Base-by-base conservation (phyloP, 345 rosid species). In the Chamaenerion angustifolium region DNA sequence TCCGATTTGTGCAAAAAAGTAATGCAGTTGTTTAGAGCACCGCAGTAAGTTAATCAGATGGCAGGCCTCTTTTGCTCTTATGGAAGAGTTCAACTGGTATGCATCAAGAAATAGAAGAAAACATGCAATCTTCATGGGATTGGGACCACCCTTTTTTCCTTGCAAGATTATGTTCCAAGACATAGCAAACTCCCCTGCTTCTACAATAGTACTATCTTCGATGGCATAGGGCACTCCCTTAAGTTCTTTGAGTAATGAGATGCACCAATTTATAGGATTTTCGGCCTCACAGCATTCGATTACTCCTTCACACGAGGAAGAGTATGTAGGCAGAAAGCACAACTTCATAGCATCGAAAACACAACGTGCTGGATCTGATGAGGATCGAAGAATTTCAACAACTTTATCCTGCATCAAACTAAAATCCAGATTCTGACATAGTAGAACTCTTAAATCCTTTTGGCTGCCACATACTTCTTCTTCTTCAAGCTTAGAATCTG, bases 61-160 rank as follows among this genome's bases (percentile, higher is more conserved):
- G 12, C 60, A 51, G 31, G 68, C 62, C 47, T 72, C 73, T 44
- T 59, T 61, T 13, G 55, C 48, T 14, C 61, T 49, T 55, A 68
- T 67, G 31, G 14, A 50, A 47, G 65, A 43, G 8, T 41, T 56
- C 60, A 79, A 52, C 25, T 69, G 52, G 62, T 62, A 79, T 16
- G 63, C 55, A 66, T 56, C 75, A 45, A 75, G 45, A 56, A 79
- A 64, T 56, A 8, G 68, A 63, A 79, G 54, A 63, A 73, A 70
- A 47, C 64, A 57, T 46, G 73, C 40, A 3, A 70, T 56, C 48
- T 68, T 73, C 37, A 52, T 23, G 42, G 21, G 59, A 48, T 52
- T 23, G 42, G 21, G 59, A 48, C 66, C 55, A 16, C 59, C 57
- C 8, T 55, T 49, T 35, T 18, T 58, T 12, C 1, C 11, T 49